Evolutionary conservation across 2,329 filamentous ascomycete genomes (phyloP), one percentile per base, ranked within the genome.

Genomic region (Paracoccidioides lutzii): DNA sequence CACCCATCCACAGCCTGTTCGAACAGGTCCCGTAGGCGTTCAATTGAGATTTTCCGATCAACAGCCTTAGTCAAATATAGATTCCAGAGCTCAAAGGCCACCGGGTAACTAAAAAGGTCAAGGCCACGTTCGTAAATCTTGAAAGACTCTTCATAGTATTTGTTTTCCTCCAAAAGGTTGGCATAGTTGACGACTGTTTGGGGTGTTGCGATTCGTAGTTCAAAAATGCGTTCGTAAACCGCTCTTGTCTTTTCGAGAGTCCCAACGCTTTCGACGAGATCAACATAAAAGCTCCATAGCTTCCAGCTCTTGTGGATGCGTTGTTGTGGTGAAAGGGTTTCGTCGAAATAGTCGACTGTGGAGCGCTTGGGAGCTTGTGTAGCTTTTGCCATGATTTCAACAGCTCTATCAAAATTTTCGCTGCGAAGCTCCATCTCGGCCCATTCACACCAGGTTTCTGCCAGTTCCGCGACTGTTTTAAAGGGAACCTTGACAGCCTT

Each of bases 221-320:
- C 94, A 68, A 98, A 98, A 65, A 98, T 97, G 55, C 93, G 81
- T 69, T 98, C 93, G 71, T 98, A 98, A 1, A 97, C 85, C 69
- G 89, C 91, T 69, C 83, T 88, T 0, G 91, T 96, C 71, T 97
- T 91, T 28, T 95, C 90, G 14, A 98, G 73, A 0, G 87, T 88
- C 59, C 87, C 85, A 37, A 96, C 90, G 69, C 90, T 95, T 70
- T 98, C 93, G 2, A 98, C 90, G 1, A 98, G 81, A 69, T 98
- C 93, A 43, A 98, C 90, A 65, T 98, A 98, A 76, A 98, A 98
- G 72, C 90, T 95, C 93, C 93, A 98, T 9, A 98, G 75, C 70
- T 97, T 98, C 93, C 93, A 98, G 68, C 89, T 95, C 77, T 98
- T 98, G 75, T 98, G 93, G 3, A 98, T 88, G 59, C 94, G 82